phyloP scores from a whole-genome alignment of 495 filamentous ascomycete genomes.

The Penicillium pancosmium region DNA sequence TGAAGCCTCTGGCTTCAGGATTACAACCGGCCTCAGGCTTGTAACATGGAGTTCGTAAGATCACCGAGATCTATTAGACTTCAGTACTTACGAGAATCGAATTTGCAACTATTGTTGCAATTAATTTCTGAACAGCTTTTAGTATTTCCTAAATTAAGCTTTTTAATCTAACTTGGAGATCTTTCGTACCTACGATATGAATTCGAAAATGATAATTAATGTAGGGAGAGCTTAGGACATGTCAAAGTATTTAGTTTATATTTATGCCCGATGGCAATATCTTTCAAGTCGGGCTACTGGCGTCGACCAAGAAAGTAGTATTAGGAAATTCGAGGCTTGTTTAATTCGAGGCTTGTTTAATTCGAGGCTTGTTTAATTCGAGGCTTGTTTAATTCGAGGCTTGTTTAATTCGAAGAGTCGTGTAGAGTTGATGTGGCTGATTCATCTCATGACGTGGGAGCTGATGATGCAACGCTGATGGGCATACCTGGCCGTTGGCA shows the following conservation, averaged over 20 bases:
- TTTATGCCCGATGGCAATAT: constrained; percentile 1
- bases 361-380: no score
- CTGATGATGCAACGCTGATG: constrained; percentile 2
- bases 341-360: no score
- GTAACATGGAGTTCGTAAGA: background rate
- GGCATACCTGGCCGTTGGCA: constrained; percentile 3
- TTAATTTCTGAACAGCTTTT: background rate
- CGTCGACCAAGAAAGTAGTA: constrained; percentile 1
- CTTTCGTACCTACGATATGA: background rate
- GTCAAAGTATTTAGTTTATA: background rate
- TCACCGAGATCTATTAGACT: background rate
- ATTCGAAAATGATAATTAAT: background rate
- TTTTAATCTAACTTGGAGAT: background rate
- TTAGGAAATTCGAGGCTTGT: no score
- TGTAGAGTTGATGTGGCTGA: constrained; percentile 1
- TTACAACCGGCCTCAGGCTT: background rate
- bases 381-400: no score
- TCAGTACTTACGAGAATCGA: background rate
- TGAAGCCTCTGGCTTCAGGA: background rate
- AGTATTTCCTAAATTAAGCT: background rate
- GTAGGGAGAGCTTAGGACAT: background rate
- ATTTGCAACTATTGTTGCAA: background rate
- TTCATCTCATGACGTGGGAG: constrained; percentile 4
- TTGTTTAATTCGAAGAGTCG: constrained; percentile 1
- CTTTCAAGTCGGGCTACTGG: constrained; percentile 2